Base-by-base conservation (phyloP, 805 yeast species). In the Myxozyma lipomycoides region DNA sequence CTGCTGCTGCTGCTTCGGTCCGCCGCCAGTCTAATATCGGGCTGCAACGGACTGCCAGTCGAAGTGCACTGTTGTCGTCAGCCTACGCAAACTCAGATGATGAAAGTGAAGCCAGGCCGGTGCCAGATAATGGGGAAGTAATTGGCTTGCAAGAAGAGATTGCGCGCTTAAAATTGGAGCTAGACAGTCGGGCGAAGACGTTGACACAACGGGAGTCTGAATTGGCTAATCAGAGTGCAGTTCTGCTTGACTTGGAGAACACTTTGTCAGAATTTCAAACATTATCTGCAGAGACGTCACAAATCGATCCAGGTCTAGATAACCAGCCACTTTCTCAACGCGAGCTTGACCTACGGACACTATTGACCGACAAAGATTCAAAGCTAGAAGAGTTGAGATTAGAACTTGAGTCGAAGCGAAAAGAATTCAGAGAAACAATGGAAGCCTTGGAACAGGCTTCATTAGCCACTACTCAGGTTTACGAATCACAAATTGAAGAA, bases 191-290 rank as follows among this genome's bases (percentile, higher is more conserved):
- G 12, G 34, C 53, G 2, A 47, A 56, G 4, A 35, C 40, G 24
- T 42, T 57, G 7, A 47, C 48, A 24, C 63, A 55, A 36, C 50
- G 52, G 34, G 65, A 73, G 41, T 49, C 49, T 9, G 69, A 70
- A 45, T 66, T 78, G 59, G 64, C 63, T 17, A 77, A 73, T 51
- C 74, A 79, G 52, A 68, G 69, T 41, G 61, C 62, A n/a, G 72
- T 78, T 42, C 66, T 80, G 39, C 65, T 67, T 44, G 82, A 78
- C 23, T 63, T 79, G 57, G 77, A 75, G 56, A 60, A 64, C 7
- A 74, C 79, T 1, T 73, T 79, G 2, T 70, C 70, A 38, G 79
- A 78, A 42, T 59, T 62, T 22, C 61, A 63, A 40, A 40, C 46
- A 26, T 46, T 64, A 32, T 38, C 55, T 12, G 56, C 53, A 21